Base-by-base conservation (phyloP, 2,329 filamentous ascomycete genomes). In the Ambrosiella xylebori region DNA sequence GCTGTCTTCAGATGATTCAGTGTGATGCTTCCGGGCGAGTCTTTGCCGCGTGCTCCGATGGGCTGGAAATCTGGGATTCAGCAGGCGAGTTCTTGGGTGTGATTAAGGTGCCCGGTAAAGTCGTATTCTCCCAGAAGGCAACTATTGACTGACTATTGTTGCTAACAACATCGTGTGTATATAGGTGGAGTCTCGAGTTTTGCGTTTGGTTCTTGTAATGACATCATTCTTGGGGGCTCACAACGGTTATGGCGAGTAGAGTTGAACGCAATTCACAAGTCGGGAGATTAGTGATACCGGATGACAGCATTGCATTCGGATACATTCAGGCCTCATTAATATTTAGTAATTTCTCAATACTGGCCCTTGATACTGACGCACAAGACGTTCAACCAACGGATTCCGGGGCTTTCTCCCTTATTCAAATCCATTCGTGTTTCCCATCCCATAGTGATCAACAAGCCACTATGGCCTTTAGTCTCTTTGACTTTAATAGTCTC, bases 21-120 rank as follows among this genome's bases (percentile, higher is more conserved):
- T 73, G 70, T 58, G 74, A 76, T 54, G 61, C 68, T 0, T 56
- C 69, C 3, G 75, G 74, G 0, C 76, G 77, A 57, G 71, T 78
- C 0, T 77, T 76, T 65, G 67, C 71, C 38, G 75, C 73, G 2
- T 74, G 71, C 53, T 73, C 73, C 1, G 74, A 77, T 59, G 75
- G 75, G 2, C 64, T 78, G 9, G 71, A 72, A 53, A 68, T 78
- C 0, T 78, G 74, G 73, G 73, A 71, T 7, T 62, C 71, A 1
- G 68, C 68, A 0, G 75, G 74, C 1, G 68, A 69, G 1, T 64
- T 77, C 1, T 66, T 78, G 8, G 75, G 74, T 3, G 71, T 71
- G 51, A 72, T 75, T 8, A 41, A 72, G 0, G 65, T 74, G 0
- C 65, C 68, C 0, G 73, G 71, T 61, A 56, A 54, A 54, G 57